Evolutionary conservation across 805 yeast species (phyloP).

Genomic region (Tetrapisispora phaffii): DNA sequence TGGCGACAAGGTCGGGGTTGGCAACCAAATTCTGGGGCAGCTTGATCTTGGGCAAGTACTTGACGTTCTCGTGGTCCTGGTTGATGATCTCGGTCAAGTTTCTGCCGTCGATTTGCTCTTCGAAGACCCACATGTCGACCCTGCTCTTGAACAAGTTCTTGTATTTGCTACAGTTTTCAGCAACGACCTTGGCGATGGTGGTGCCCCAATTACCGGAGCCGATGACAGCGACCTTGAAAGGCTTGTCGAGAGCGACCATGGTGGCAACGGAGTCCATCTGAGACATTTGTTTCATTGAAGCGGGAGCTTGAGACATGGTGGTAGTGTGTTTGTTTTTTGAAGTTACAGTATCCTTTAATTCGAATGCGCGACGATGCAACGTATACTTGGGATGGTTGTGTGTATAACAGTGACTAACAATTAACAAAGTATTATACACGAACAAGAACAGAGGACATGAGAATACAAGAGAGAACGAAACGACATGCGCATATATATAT

Average conservation of each 20-base stretch:
- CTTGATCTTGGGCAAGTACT: slow-evolving; percentile 80
- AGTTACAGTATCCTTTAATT: not conserved
- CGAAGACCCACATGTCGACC: slow-evolving; percentile 96
- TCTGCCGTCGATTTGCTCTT: slow-evolving; percentile 69
- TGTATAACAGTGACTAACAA: no score
- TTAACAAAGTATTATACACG: no score
- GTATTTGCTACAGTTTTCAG: slow-evolving; percentile 72
- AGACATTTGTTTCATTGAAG: not conserved
- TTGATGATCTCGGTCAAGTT: slow-evolving; percentile 87
- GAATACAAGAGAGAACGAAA: no score
- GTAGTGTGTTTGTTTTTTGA: not conserved
- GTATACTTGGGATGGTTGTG: no score
- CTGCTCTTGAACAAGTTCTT: slow-evolving; percentile 59
- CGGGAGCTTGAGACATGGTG: not conserved
- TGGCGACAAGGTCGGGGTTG: slow-evolving; percentile 68
- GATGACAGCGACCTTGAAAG: slow-evolving; percentile 59
- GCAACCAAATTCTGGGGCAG: slow-evolving; percentile 85
- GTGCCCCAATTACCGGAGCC: slow-evolving; percentile 99
- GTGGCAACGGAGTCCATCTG: slow-evolving; percentile 11
- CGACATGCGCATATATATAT: no score
- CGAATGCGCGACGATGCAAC: not conserved
- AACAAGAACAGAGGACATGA: no score
- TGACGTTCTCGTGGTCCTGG: slow-evolving; percentile 84
- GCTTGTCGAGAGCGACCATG: slow-evolving; percentile 20
- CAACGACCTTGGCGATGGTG: slow-evolving; percentile 88